Conservation (phyloP, 1,284 basidiomycete species). For the Agaricales sp. region DNA sequence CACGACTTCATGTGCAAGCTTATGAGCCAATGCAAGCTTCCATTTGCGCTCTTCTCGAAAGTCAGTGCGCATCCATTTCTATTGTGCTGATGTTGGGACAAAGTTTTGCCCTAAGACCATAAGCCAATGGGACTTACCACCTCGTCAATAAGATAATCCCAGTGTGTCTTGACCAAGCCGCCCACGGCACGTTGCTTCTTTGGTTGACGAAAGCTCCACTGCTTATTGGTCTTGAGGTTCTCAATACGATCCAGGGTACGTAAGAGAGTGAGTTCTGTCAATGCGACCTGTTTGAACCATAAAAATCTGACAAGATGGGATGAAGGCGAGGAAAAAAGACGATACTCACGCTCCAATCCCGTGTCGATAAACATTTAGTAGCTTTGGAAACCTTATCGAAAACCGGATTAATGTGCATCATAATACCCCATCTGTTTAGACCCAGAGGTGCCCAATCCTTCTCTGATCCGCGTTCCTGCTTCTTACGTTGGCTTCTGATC, state of each 20-base stretch:
- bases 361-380: constrained; percentile 64
- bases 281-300: constrained; percentile 45
- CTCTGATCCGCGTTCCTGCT: constrained; percentile 29
- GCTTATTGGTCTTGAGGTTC: constrained; percentile 65
- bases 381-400: constrained; percentile 56
- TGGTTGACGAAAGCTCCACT: constrained; percentile 93
- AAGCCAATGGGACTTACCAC: constrained; percentile 51
- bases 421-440: constrained; percentile 61
- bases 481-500: constrained; percentile 44
- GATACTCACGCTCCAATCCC: constrained; percentile 68
- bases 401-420: constrained; percentile 62
- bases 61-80: constrained; percentile 97
- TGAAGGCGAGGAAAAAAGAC: constrained; percentile 6
- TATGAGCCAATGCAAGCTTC: constrained; percentile 84
- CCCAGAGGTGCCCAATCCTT: constrained; percentile 56
- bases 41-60: constrained; percentile 91
- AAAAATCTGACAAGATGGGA: constrained; percentile 1
- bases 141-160: constrained; percentile 95
- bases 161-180: constrained; percentile 77
- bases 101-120: not conserved
- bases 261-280: constrained; percentile 65
- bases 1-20: constrained; percentile 75
- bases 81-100: constrained; percentile 5
- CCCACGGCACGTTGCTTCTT: constrained; percentile 87
- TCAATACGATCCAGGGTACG: constrained; percentile 85